Evolutionary conservation across 2,329 filamentous ascomycete species (phyloP), one percentile per base, ranked within the genome.

Genomic region (Colletotrichum somersetense): DNA sequence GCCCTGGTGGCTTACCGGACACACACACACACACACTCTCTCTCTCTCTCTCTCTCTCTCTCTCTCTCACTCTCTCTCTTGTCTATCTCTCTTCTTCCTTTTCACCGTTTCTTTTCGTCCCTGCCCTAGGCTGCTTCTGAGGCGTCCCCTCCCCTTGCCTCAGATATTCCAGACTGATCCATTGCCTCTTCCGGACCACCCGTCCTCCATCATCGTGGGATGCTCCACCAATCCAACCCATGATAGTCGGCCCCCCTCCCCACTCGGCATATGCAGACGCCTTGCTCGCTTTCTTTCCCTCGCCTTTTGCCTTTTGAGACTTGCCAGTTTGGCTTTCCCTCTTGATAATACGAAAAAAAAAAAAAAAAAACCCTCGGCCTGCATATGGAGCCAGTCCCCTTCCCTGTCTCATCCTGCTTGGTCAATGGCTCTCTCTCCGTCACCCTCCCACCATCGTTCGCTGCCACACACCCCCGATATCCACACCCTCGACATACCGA

Each of bases 181-280:
- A 56, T 67, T 74, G 62, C 72, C 72, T 52, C 74, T 76, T 75
- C 67, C 71, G 77, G 77, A 71, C 71, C 73, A 70, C 73, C 72
- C 76, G 72, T 73, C 77, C 75, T 76, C 76, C 75, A 75, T 74
- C 74, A 75, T 74, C 74, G 73, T 66, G 55, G 74, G 64, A 73
- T 73, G 75, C 70, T 78, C 80, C 77, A 80, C 80, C 78, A 79
- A 81, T 80, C 56, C 71, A 38, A 70, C 65, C 67, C 70, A 61
- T 74, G 67, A 69, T 71, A 44, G 58, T 73, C 62, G 76, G 18
- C 44, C 44, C 78, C 77, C 57, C 78, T 30, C 30, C 30, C 30
- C 30, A 30, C 79, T 81, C 81, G 80, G 82, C 82, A 83, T 80
- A 81, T 83, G 81, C 81, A 82, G 74, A 75, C 71, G 66, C 68